These are phyloP conservation scores for Paraconiothyrium sp. DNA, from an alignment of 2,329 filamentous ascomycete genomes.

Conservation along the genomic window DNA sequence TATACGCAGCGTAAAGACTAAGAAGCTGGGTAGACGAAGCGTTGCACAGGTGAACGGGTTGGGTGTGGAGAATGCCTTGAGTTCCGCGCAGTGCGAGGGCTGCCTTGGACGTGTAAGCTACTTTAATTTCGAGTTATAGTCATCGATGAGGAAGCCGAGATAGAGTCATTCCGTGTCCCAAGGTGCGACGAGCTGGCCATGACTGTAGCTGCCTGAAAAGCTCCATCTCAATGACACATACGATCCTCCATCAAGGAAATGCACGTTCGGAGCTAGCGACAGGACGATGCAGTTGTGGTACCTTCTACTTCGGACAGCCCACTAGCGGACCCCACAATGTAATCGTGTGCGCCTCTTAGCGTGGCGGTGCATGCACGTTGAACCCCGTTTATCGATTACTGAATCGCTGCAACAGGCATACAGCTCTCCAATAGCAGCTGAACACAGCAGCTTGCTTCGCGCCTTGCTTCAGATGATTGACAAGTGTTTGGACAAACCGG, in stretches of 20 bases:
- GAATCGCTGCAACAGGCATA: not conserved
- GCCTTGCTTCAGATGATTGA: not conserved
- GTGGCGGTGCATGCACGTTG: constrained; percentile 8
- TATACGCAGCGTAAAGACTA: constrained; percentile 18
- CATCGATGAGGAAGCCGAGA: no score
- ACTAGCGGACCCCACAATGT: constrained; percentile 2
- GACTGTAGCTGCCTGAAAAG: not conserved
- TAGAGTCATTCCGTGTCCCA: no score
- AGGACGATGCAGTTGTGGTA: not conserved
- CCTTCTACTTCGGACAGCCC: not conserved
- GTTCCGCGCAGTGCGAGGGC: no score
- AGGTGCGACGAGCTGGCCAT: not conserved
- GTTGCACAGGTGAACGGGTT: no score
- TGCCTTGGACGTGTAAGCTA: no score
- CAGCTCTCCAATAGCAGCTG: constrained; percentile 11
- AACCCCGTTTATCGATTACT: constrained; percentile 8
- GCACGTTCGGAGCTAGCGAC: not conserved
- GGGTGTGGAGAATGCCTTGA: no score
- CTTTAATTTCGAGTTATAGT: no score
- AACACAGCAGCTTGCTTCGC: constrained; percentile 10
- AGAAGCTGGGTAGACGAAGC: not conserved
- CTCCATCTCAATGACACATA: not conserved
- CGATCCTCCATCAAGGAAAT: not conserved
- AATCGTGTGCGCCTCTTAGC: not conserved
- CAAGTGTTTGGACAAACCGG: not conserved